A percentile compares a stretch with the other conserved stretches of the same genome.
These are phyloP conservation scores for Articulospora tetracladia DNA, from an alignment of 495 filamentous ascomycete species.

Conservation along the genomic window DNA sequence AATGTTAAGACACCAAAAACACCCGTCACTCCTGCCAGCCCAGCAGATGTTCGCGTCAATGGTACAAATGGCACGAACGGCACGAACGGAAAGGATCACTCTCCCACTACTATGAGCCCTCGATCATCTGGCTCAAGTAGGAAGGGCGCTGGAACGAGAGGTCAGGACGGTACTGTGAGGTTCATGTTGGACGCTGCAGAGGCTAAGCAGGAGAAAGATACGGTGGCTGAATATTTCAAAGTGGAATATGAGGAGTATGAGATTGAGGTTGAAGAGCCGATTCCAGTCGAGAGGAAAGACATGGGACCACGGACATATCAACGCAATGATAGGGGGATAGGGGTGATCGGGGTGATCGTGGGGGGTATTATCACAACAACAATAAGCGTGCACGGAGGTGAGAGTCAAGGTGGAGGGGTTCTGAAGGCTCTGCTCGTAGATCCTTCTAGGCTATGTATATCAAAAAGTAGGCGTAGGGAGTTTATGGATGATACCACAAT, in stretches of 20 bases:
- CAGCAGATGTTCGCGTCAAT: constrained; percentile 25
- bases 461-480: not conserved
- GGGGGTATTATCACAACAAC: not conserved
- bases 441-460: not conserved
- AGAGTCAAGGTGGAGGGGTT: not conserved
- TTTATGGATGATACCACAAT: constrained; percentile 15
- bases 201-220: constrained; percentile 64
- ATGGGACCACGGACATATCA: not conserved
- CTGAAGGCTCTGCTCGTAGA: not conserved
- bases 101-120: constrained; percentile 39
- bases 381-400: constrained; percentile 15
- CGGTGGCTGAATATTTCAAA: constrained; percentile 64
- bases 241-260: constrained; percentile 78
- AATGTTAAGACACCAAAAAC: constrained; percentile 29
- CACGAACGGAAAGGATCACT: not conserved
- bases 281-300: constrained; percentile 24
- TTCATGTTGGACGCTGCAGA: constrained; percentile 85
- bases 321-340: constrained; percentile 13
- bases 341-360: constrained; percentile 16
- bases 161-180: constrained; percentile 73
- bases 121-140: constrained; percentile 38
- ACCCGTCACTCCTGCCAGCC: constrained; percentile 30
- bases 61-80: constrained; percentile 11
- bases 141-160: constrained; percentile 44
- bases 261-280: constrained; percentile 55